Evolutionary conservation across 805 yeast genomes (phyloP), one percentile per base, ranked within the genome.

Genomic region (Debaryomyces prosopidis): DNA sequence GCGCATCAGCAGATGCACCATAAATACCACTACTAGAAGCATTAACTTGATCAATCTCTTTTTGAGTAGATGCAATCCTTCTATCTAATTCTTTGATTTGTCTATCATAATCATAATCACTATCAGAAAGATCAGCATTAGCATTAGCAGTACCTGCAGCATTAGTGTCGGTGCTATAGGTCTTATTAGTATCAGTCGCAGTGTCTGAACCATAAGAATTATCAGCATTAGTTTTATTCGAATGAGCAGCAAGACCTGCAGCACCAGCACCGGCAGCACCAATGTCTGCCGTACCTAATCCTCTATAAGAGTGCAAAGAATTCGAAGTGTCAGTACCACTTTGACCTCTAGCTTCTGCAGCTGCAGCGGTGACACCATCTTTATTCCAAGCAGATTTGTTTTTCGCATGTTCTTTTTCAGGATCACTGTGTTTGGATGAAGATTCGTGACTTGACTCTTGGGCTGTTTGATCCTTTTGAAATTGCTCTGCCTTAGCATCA

Each of bases 301-400:
- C 34, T 36, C 17, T 33, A 16, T 16, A 15, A 39, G 42, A 32
- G 42, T 37, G 42, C 40, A 39, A 40, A 23, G 31, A 15, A 10
- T n/a, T 11, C 18, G 26, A 15, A 35, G 15, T 23, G 40, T 41
- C 12, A 15, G 17, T 20, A 17, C 37, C 30, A 32, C 44, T 32
- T 27, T 39, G 40, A 26, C 45, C 45, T 38, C 28, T 27, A 31
- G 46, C 27, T 23, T 55, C 59, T 7, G 45, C 51, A 4, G 53
- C 42, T 7, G 62, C 68, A 17, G 58, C 40, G 16, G 33, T 45
- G 34, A 66, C 46, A 14, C 69, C 73, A 3, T 44, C 55, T 8
- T 49, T 26, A 43, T 68, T 68, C 54, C 41, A 65, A n/a, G 62
- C 58, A 3, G 71, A 66, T 54, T 61, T 67, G 55, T 68, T 67